Evolutionary conservation across 2,329 filamentous ascomycete genomes (phyloP).

Genomic region (Xylariaceae sp.): DNA sequence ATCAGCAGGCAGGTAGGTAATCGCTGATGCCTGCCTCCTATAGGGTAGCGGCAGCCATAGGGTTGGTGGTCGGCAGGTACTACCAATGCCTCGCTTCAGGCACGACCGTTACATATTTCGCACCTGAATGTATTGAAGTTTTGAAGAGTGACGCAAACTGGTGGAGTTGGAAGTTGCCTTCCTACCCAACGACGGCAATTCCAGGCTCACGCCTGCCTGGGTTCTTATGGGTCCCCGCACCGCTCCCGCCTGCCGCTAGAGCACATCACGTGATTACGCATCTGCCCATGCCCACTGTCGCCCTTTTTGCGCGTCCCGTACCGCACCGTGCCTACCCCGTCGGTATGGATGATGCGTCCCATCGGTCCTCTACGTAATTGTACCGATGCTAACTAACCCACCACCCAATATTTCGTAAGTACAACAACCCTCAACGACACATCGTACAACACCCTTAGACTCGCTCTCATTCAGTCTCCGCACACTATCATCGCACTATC

Average conservation of each 20-base stretch:
- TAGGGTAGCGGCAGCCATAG: not conserved
- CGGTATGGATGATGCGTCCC: slow-evolving; percentile 1
- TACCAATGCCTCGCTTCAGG: too few relatives aligned
- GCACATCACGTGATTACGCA: slow-evolving; percentile 27
- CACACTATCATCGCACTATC: too few relatives aligned
- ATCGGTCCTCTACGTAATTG: not conserved
- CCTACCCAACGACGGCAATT: too few relatives aligned
- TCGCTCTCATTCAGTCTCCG: too few relatives aligned
- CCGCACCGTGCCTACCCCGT: too few relatives aligned
- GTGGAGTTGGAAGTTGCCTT: not conserved
- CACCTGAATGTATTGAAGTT: not conserved
- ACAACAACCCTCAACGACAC: not conserved
- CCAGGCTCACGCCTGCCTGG: too few relatives aligned
- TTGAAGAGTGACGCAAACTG: not conserved
- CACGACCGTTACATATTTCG: too few relatives aligned
- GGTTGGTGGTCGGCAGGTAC: too few relatives aligned
- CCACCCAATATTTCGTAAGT: not conserved
- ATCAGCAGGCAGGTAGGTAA: slow-evolving; percentile 2
- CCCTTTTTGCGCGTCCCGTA: slow-evolving; percentile 13
- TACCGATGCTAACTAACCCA: not conserved
- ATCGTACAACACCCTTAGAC: too few relatives aligned
- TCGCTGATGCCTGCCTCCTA: not conserved
- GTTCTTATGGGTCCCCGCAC: not conserved
- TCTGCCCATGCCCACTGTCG: slow-evolving; percentile 11
- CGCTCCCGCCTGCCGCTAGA: not conserved